Conservation (phyloP, 2,329 filamentous ascomycete species). For the Verruconis gallopava region DNA sequence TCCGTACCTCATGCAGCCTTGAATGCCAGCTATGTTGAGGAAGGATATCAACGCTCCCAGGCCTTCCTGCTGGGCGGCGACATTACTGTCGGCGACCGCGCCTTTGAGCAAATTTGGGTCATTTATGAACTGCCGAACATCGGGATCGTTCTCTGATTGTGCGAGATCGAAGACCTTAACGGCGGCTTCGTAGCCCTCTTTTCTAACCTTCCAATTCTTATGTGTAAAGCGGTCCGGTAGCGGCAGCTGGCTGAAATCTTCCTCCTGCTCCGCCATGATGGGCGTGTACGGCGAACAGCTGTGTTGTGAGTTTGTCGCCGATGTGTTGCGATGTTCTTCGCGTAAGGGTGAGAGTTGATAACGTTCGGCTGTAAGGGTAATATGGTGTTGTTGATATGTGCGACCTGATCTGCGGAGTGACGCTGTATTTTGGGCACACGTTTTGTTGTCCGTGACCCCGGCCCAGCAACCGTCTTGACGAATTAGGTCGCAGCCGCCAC, state of each 20-base stretch:
- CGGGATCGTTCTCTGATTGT: slow-evolving; percentile 71
- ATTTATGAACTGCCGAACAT: slow-evolving; percentile 75
- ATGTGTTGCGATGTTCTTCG: too few relatives aligned
- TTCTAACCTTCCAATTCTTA: slow-evolving; percentile 97
- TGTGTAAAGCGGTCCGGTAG: slow-evolving; percentile 70
- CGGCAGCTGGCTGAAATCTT: slow-evolving; percentile 69
- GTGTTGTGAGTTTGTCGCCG: too few relatives aligned
- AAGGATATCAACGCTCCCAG: slow-evolving; percentile 81
- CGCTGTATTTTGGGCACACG: too few relatives aligned
- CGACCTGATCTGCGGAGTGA: too few relatives aligned
- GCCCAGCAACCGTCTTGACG: too few relatives aligned
- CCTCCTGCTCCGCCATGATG: slow-evolving; percentile 67
- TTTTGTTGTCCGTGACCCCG: too few relatives aligned
- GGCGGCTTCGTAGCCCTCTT: slow-evolving; percentile 87
- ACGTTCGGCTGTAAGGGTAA: too few relatives aligned
- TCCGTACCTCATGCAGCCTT: slow-evolving; percentile 57
- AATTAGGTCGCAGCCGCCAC: too few relatives aligned
- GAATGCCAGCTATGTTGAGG: slow-evolving; percentile 74
- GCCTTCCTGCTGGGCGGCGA: slow-evolving; percentile 90
- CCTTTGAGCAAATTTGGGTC: slow-evolving; percentile 84
- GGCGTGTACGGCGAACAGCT: not conserved
- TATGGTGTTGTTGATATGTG: too few relatives aligned
- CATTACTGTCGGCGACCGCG: slow-evolving; percentile 86
- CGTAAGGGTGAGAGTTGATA: too few relatives aligned
- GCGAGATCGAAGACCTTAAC: slow-evolving; percentile 75